These are phyloP conservation scores for Dactylellina drechsleri DNA, from an alignment of 2,329 filamentous ascomycete species.

Conservation along the genomic window DNA sequence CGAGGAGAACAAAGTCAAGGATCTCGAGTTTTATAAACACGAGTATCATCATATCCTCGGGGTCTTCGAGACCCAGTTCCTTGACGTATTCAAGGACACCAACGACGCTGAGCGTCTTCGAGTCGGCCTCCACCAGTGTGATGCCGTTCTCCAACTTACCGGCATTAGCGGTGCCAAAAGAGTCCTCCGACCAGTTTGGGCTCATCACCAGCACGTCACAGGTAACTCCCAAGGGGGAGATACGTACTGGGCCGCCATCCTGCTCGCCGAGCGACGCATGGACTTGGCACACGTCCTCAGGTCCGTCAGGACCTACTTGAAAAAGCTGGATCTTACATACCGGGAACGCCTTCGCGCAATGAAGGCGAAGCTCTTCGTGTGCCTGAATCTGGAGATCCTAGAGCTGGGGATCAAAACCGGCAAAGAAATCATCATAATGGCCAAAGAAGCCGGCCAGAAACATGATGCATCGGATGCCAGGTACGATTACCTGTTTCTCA, in stretches of 20 bases:
- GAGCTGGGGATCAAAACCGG: constrained; percentile 6
- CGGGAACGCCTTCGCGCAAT: background rate
- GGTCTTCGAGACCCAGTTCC: constrained; percentile 9
- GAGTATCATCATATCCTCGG: constrained; percentile 6
- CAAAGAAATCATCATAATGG: constrained; percentile 6
- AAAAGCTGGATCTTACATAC: background rate
- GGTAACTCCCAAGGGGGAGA: constrained; percentile 15
- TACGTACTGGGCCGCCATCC: constrained; percentile 8
- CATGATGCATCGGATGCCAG: constrained; percentile 5
- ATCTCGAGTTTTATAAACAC: constrained; percentile 5
- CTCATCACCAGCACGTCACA: constrained; percentile 26
- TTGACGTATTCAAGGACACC: background rate
- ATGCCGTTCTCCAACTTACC: constrained; percentile 10
- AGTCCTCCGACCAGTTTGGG: constrained; percentile 1
- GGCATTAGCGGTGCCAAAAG: background rate
- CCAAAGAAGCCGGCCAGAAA: background rate
- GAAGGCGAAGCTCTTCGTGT: constrained; percentile 9
- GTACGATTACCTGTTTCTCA: constrained; percentile 34
- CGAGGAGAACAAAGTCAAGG: background rate
- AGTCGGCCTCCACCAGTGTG: constrained; percentile 5
- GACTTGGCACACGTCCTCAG: constrained; percentile 17
- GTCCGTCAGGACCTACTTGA: background rate
- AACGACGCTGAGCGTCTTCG: constrained; percentile 34
- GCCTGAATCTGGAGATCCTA: constrained; percentile 10
- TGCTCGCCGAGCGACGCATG: background rate